A percentile compares a stretch with the other conserved stretches of the same genome.
These are phyloP conservation scores for Lecanosticta acicola DNA, from an alignment of 2,329 filamentous ascomycete species.

Conservation along the genomic window DNA sequence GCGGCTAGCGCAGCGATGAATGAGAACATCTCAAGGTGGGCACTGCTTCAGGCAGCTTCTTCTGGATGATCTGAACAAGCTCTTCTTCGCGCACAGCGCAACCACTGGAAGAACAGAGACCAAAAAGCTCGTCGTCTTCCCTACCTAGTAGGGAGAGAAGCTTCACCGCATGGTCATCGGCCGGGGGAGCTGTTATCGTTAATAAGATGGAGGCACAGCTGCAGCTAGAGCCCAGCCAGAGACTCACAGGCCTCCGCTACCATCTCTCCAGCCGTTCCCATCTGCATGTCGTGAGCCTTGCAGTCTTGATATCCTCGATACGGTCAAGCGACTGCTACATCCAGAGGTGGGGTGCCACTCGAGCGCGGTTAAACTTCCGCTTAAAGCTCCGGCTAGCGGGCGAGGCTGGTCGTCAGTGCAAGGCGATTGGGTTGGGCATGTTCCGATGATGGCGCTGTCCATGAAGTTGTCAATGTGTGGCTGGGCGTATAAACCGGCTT, in stretches of 20 bases:
- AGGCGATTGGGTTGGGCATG: too few relatives aligned
- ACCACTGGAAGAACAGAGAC: slow-evolving; percentile 1
- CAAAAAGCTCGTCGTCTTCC: slow-evolving; percentile 8
- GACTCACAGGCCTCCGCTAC: too few relatives aligned
- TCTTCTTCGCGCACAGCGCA: background rate
- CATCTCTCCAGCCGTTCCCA: background rate
- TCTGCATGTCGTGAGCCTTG: background rate
- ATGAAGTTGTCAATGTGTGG: too few relatives aligned
- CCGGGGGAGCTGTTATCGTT: slow-evolving; percentile 19
- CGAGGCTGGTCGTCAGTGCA: too few relatives aligned
- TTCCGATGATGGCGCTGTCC: too few relatives aligned
- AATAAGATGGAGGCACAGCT: background rate
- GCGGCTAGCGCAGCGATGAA: slow-evolving; percentile 16
- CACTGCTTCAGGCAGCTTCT: background rate
- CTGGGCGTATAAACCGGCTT: too few relatives aligned
- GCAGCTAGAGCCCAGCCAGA: too few relatives aligned
- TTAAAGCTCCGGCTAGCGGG: background rate
- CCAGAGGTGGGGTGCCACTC: background rate
- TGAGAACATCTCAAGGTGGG: slow-evolving; percentile 17
- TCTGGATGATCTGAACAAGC: background rate
- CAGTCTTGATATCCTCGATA: background rate
- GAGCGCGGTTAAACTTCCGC: background rate
- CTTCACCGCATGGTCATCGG: background rate
- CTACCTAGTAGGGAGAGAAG: slow-evolving; percentile 5
- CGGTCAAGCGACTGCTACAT: background rate